A percentile compares a stretch with the other conserved stretches of the same genome.
These are phyloP conservation scores for Abortiporus biennis DNA, from an alignment of 1,284 basidiomycete species.

Conservation along the genomic window DNA sequence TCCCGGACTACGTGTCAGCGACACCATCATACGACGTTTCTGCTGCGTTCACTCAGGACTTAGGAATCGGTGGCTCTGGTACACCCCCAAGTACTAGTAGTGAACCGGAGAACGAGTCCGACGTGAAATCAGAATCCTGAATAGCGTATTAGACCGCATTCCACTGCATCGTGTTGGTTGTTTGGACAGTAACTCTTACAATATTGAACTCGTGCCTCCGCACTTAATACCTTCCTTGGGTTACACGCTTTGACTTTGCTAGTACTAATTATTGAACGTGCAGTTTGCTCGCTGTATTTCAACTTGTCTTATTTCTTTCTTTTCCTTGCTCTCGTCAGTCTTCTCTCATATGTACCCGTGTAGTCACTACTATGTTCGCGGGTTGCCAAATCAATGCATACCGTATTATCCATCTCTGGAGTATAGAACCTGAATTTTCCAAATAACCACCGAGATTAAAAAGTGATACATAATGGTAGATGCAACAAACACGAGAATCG, in stretches of 20 bases:
- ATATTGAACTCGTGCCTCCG: no score
- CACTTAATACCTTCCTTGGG: slow-evolving; percentile 17
- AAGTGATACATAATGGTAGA: not conserved
- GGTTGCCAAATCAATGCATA: no score
- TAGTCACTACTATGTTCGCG: no score
- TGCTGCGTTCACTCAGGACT: slow-evolving; percentile 57
- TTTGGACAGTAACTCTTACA: slow-evolving; percentile 18
- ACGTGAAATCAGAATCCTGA: no score
- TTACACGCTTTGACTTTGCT: slow-evolving; percentile 16
- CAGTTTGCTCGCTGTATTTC: slow-evolving; percentile 7
- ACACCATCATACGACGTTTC: slow-evolving; percentile 61
- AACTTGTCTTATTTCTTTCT: slow-evolving; percentile 9
- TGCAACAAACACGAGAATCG: not conserved
- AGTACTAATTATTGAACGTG: slow-evolving; percentile 20
- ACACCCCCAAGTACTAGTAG: slow-evolving; percentile 26
- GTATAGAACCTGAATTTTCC: no score
- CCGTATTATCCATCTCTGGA: no score
- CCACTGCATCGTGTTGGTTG: no score
- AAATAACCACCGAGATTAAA: no score
- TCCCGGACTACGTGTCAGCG: slow-evolving; percentile 57
- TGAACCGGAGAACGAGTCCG: not conserved
- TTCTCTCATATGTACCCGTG: slow-evolving; percentile 7
- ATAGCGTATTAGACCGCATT: no score
- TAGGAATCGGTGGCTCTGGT: slow-evolving; percentile 49
- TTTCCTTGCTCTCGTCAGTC: not conserved